Percentiles rank a stretch among this genome's conserved stretches.
Evolutionary conservation across 2,329 filamentous ascomycete genomes (phyloP).

Genomic region (Cordyceps pruinosa): DNA sequence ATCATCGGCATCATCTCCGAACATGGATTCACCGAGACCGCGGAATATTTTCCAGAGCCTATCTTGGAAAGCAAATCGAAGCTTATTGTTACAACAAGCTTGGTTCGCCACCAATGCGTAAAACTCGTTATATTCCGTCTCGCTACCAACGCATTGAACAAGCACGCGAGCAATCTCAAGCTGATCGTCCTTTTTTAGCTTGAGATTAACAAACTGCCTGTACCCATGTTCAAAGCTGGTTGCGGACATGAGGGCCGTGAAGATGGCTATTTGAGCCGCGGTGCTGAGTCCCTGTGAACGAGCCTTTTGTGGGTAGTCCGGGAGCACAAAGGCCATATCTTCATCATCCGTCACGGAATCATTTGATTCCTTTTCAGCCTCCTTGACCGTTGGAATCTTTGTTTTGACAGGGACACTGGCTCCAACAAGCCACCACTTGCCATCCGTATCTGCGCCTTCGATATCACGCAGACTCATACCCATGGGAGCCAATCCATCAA

Average conservation of each 20-base stretch:
- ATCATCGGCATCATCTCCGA: constrained; percentile 56
- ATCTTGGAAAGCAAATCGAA: constrained; percentile 82
- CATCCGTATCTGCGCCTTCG: constrained; percentile 72
- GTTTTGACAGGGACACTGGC: constrained; percentile 67
- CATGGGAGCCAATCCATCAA: constrained; percentile 74
- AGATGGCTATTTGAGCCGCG: constrained; percentile 81
- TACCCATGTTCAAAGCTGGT: constrained; percentile 79
- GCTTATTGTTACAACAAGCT: constrained; percentile 66
- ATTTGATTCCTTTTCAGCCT: constrained; percentile 18
- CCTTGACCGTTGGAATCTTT: constrained; percentile 14
- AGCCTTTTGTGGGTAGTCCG: constrained; percentile 67
- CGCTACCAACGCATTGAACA: constrained; percentile 77
- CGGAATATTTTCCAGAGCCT: constrained; percentile 81
- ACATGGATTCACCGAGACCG: constrained; percentile 72
- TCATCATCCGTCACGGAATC: constrained; percentile 32
- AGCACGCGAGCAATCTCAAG: constrained; percentile 82
- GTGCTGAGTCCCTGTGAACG: constrained; percentile 81
- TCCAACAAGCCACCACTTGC: constrained; percentile 98
- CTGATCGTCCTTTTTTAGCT: constrained; percentile 78
- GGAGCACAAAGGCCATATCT: constrained; percentile 43
- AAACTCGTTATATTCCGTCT: constrained; percentile 84
- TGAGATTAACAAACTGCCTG: constrained; percentile 69
- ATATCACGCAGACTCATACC: constrained; percentile 78
- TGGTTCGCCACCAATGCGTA: constrained; percentile 79
- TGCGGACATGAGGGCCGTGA: constrained; percentile 82